Base-by-base conservation (phyloP, 2,329 filamentous ascomycete species). In the Mariannaea elegans region DNA sequence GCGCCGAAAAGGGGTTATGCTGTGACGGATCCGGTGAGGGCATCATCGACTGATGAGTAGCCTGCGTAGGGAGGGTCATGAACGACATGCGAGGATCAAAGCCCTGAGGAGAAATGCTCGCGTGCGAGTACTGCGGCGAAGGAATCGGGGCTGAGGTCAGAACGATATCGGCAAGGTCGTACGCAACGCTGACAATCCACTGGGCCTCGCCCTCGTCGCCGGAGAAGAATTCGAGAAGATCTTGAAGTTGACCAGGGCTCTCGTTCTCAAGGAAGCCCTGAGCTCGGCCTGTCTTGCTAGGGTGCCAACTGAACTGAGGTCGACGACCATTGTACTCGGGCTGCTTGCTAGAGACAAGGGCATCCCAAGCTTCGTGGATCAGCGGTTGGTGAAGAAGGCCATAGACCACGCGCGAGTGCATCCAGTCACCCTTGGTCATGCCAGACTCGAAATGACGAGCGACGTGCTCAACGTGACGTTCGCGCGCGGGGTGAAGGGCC, bases 381-480 rank as follows among this genome's bases (percentile, higher is more conserved):
- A 84, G 80, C 1, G 87, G 83, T 70, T 90, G 87, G 68, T 89
- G 88, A n/a, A 90, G 77, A 10, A 90, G 77, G 6, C 86, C 87
- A 65, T 89, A 88, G 47, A 90, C 84, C 59, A 90, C 87, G 44
- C 88, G 86, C 2, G 87, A 89, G 70, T 90, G 88, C 77, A 88
- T 86, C 88, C 87, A 90, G 66, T 90, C 87, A 18, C 80, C 78
- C 68, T 87, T 87, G 62, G 85, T 87, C 74, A 86, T 82, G 49
- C 85, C 84, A 16, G 80, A 79, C 71, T 90, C 88, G 67, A 89
- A 90, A 66, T 90, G 88, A n/a, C 82, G 79, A 18, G 87, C 87
- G 31, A 90, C 86, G 65, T 90, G 88, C 69, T 90, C 86, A 61
- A 89, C 87, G 68, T 89, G 85, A 54, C 88, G 86, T 70, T 90